These are phyloP conservation scores for Aspergillus coremiiformis DNA, from an alignment of 495 filamentous ascomycete genomes.

Conservation along the genomic window DNA sequence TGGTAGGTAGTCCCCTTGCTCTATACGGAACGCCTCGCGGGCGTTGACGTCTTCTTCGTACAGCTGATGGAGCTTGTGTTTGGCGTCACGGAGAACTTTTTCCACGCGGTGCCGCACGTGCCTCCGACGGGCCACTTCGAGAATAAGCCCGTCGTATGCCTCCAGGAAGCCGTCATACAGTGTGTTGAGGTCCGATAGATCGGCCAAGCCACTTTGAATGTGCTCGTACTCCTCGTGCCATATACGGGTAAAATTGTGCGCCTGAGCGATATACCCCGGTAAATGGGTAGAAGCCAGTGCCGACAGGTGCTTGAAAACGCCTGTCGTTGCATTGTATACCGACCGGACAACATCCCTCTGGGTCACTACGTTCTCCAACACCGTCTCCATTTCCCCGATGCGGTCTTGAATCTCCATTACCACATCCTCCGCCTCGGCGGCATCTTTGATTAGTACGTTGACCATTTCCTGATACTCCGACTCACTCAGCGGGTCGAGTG, in stretches of 20 bases:
- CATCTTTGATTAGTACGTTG: slow-evolving; percentile 72
- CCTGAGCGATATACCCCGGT: slow-evolving; percentile 59
- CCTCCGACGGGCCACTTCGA: slow-evolving; percentile 72
- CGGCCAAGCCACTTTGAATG: slow-evolving; percentile 58
- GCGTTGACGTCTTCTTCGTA: slow-evolving; percentile 65
- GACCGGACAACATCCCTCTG: slow-evolving; percentile 45
- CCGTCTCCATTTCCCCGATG: slow-evolving; percentile 65
- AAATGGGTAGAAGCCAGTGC: slow-evolving; percentile 54
- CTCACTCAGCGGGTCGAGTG: slow-evolving; percentile 62
- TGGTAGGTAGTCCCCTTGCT: slow-evolving; percentile 80
- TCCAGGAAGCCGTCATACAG: slow-evolving; percentile 80
- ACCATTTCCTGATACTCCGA: slow-evolving; percentile 79
- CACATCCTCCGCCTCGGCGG: slow-evolving; percentile 82
- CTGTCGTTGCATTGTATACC: slow-evolving; percentile 44
- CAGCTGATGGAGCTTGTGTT: slow-evolving; percentile 66
- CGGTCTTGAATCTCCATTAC: slow-evolving; percentile 73
- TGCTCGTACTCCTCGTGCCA: slow-evolving; percentile 69
- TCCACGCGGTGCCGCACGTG: slow-evolving; percentile 64
- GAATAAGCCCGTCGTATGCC: slow-evolving; percentile 74
- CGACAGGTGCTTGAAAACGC: slow-evolving; percentile 60
- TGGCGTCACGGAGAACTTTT: slow-evolving; percentile 65
- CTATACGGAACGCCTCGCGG: slow-evolving; percentile 69
- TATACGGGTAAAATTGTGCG: slow-evolving; percentile 59
- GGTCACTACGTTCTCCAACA: slow-evolving; percentile 46
- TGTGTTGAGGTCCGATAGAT: slow-evolving; percentile 62